phyloP scores from a whole-genome alignment of 257 asterid species.

The Petunia axillaris region DNA sequence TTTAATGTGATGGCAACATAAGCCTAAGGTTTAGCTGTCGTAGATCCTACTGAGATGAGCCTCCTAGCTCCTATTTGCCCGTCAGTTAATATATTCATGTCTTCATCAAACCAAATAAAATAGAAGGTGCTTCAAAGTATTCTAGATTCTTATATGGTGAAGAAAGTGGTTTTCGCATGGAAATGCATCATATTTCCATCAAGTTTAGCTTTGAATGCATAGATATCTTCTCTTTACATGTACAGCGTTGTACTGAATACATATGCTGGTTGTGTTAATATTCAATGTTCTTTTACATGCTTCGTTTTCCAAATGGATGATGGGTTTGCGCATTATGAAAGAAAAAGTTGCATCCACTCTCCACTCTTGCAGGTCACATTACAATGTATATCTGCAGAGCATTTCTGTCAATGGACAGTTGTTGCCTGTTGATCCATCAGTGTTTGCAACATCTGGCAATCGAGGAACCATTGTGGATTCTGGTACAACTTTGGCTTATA shows the following conservation, averaged over 20 bases:
- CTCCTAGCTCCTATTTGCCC: too few relatives aligned
- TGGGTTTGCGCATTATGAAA: neutral
- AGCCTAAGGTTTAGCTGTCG: too few relatives aligned
- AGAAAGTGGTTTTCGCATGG: too few relatives aligned
- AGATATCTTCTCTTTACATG: neutral
- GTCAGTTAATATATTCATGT: too few relatives aligned
- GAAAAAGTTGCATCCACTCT: neutral
- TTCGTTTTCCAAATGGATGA: neutral
- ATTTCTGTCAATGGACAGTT: constrained; percentile 76
- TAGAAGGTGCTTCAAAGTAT: too few relatives aligned
- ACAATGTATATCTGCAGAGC: constrained; percentile 77
- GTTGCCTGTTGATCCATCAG: constrained; percentile 70
- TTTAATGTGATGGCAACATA: too few relatives aligned
- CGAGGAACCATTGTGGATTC: constrained; percentile 87
- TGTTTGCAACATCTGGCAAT: constrained; percentile 70
- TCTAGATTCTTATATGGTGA: too few relatives aligned
- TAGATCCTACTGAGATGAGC: too few relatives aligned
- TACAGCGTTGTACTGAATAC: neutral
- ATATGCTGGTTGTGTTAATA: neutral
- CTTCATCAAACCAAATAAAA: too few relatives aligned
- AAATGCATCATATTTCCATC: neutral
- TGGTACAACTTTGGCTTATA: constrained; percentile 91
- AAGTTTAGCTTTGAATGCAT: neutral
- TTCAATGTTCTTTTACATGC: neutral
- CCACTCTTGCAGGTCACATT: constrained; percentile 66